Percentiles rank a stretch among this genome's conserved stretches.
Evolutionary conservation across 164 flowering plant species (phyloP).

Genomic region (Piper betle): DNA sequence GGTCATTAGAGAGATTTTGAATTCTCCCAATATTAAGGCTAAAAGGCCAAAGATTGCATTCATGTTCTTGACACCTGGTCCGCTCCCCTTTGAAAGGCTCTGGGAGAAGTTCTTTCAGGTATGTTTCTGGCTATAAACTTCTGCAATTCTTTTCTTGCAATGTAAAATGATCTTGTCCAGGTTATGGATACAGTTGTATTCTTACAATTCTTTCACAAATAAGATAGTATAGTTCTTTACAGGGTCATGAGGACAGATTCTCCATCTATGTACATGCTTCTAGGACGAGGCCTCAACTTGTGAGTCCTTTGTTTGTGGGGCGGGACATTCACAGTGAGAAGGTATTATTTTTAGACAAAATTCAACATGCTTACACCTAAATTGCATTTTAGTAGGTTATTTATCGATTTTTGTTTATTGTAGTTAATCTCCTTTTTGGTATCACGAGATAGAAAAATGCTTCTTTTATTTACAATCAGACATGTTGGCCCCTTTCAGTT

Average conservation of each 20-base stretch:
- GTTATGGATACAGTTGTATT: background rate
- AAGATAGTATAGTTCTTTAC: constrained; percentile 6
- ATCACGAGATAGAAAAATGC: no score
- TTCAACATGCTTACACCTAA: background rate
- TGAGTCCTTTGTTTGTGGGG: constrained; percentile 49
- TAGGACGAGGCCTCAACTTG: constrained; percentile 57
- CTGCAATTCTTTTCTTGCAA: background rate
- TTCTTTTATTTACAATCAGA: no score
- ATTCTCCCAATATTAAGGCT: constrained; percentile 28
- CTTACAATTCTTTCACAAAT: background rate
- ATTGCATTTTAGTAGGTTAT: background rate
- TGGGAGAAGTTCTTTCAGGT: constrained; percentile 89
- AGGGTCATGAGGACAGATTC: constrained; percentile 88
- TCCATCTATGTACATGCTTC: constrained; percentile 87
- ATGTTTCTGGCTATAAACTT: constrained; percentile 11
- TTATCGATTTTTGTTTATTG: no score
- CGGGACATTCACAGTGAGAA: constrained; percentile 64
- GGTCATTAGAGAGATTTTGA: constrained; percentile 58
- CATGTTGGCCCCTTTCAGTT: no score
- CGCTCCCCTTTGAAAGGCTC: constrained; percentile 82
- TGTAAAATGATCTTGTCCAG: background rate
- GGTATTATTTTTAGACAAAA: constrained; percentile 19
- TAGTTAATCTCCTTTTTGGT: no score
- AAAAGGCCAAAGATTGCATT: constrained; percentile 74
- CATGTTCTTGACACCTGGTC: constrained; percentile 74